Conservation (phyloP, 208 protist species). For the Sergeia podlipaevii region DNA sequence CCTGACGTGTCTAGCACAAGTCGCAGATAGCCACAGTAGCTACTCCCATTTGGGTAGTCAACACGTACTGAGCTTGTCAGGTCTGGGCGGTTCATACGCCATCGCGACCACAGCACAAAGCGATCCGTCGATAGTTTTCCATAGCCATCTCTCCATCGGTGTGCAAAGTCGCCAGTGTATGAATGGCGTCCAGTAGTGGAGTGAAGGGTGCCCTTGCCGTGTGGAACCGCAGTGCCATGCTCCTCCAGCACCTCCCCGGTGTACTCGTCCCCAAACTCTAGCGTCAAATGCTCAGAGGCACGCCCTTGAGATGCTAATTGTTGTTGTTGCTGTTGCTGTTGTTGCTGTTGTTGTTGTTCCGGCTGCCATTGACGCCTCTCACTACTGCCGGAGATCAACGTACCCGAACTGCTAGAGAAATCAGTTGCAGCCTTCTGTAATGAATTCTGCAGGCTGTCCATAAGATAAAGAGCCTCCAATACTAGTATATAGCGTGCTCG, state of each 20-base stretch:
- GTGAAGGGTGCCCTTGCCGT: constrained; percentile 53
- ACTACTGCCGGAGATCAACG: no score
- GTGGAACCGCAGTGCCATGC: constrained; percentile 36
- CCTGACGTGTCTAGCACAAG: constrained; percentile 12
- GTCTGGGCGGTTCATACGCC: constrained; percentile 72
- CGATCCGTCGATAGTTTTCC: constrained; percentile 47
- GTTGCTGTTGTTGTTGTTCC: no score
- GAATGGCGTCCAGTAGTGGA: constrained; percentile 33
- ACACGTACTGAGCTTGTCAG: constrained; percentile 37
- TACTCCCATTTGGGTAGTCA: constrained; percentile 52
- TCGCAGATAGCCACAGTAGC: constrained; percentile 56
- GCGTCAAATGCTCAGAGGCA: constrained; percentile 13
- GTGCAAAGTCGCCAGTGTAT: constrained; percentile 70
- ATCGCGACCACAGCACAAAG: constrained; percentile 63
- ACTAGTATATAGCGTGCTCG: neutral
- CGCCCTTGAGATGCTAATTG: no score
- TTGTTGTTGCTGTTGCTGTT: no score
- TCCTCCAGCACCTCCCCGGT: constrained; percentile 34
- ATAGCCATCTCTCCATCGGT: constrained; percentile 65
- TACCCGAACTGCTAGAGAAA: no score
- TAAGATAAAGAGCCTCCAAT: no score
- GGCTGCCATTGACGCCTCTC: no score
- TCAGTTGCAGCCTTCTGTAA: no score
- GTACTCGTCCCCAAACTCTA: constrained; percentile 68
- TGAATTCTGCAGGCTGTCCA: no score